Evolutionary conservation across 208 protist genomes (phyloP).

Genomic region (Leishmania martiniquensis): DNA sequence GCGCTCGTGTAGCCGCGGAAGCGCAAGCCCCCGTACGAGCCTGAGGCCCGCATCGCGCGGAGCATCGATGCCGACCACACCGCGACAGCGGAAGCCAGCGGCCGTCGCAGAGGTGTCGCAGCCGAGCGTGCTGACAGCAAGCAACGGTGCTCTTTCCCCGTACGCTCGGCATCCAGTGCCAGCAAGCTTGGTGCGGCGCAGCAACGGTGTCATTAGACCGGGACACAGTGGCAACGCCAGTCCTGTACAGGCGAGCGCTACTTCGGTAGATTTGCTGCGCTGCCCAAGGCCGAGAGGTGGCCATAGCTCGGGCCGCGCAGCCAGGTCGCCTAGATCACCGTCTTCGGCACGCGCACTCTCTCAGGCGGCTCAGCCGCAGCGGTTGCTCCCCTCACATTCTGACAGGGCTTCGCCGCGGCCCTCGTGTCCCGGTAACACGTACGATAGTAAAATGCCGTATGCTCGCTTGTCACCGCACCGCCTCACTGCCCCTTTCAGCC

Average conservation of each 20-base stretch:
- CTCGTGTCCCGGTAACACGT: constrained; percentile 16
- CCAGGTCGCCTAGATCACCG: background rate
- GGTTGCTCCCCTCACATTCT: constrained; percentile 18
- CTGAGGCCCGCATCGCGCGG: background rate
- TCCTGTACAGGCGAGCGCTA: constrained; percentile 1
- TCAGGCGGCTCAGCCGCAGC: constrained; percentile 6
- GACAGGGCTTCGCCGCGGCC: constrained; percentile 22
- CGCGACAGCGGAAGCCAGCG: background rate
- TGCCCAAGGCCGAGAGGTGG: constrained; percentile 1
- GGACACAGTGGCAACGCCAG: constrained; percentile 3
- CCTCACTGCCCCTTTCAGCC: constrained; percentile 8
- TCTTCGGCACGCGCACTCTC: constrained; percentile 5
- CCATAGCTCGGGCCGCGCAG: background rate
- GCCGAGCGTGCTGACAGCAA: background rate
- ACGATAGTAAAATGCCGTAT: constrained; percentile 29
- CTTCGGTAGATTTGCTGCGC: constrained; percentile 15
- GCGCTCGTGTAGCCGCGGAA: background rate
- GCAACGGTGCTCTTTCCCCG: constrained; percentile 2
- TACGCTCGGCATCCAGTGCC: background rate
- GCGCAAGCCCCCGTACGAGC: background rate
- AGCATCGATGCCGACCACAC: constrained; percentile 5
- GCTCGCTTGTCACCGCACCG: constrained; percentile 23
- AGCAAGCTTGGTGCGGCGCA: constrained; percentile 12
- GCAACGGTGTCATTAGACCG: constrained; percentile 16
- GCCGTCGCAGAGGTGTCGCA: background rate